Conservation (phyloP, 768 basidiomycete genomes). For the Collybia mongolica region DNA sequence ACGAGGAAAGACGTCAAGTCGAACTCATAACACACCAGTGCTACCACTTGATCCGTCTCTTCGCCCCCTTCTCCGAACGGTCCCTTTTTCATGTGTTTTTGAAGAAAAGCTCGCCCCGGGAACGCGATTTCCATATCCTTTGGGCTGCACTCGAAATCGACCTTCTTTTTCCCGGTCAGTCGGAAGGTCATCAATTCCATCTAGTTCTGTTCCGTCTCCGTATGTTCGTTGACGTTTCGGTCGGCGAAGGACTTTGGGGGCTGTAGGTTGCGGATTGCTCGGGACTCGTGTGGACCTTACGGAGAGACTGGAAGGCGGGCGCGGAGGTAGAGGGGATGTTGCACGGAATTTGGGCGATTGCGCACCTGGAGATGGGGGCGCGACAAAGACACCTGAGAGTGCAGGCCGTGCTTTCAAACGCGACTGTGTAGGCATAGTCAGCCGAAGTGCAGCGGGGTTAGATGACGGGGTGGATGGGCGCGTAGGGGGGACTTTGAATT, state of each 20-base stretch:
- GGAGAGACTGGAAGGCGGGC: slow-evolving; percentile 59
- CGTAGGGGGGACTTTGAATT: slow-evolving; percentile 72
- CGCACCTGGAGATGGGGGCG: slow-evolving; percentile 30
- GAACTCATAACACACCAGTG: slow-evolving; percentile 36
- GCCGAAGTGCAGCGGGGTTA: slow-evolving; percentile 71
- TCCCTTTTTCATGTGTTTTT: slow-evolving; percentile 50
- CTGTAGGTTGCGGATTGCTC: slow-evolving; percentile 39
- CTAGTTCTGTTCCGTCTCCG: slow-evolving; percentile 89
- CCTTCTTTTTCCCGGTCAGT: slow-evolving; percentile 84
- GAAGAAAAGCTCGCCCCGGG: slow-evolving; percentile 50
- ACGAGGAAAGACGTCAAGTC: background rate
- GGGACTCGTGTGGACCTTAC: slow-evolving; percentile 33
- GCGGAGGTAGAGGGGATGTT: slow-evolving; percentile 57
- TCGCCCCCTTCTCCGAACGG: slow-evolving; percentile 55
- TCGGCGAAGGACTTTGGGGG: slow-evolving; percentile 66
- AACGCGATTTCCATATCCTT: slow-evolving; percentile 61
- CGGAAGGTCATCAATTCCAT: slow-evolving; percentile 83
- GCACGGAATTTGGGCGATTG: slow-evolving; percentile 43
- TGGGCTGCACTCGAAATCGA: slow-evolving; percentile 73
- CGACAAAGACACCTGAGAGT: slow-evolving; percentile 73
- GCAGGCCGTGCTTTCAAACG: slow-evolving; percentile 74
- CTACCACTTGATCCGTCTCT: slow-evolving; percentile 39
- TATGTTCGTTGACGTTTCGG: slow-evolving; percentile 78
- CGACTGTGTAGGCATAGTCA: slow-evolving; percentile 86
- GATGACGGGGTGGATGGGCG: slow-evolving; percentile 80